phyloP scores from a whole-genome alignment of 2,329 filamentous ascomycete species.

The Shiraia bambusicola region DNA sequence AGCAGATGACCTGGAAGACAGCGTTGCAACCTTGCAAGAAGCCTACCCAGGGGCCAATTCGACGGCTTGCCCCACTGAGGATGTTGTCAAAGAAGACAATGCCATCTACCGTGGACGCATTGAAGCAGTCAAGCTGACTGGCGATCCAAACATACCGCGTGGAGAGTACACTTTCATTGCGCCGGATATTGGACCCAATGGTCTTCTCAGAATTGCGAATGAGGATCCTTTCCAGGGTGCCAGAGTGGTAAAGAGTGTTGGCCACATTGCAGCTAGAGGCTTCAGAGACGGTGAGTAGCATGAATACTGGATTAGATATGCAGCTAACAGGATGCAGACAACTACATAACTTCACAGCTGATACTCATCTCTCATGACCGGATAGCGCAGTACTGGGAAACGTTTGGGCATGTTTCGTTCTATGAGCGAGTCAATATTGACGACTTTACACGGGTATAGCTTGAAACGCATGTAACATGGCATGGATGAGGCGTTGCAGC shows the following conservation, averaged over 20 bases:
- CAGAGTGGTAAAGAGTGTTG: constrained; percentile 70
- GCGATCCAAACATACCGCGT: constrained; percentile 84
- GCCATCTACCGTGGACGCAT: constrained; percentile 65
- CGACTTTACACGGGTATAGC: constrained; percentile 29
- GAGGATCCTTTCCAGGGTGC: constrained; percentile 73
- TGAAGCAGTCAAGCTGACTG: constrained; percentile 86
- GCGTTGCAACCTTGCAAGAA: constrained; percentile 35
- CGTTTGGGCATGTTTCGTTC: constrained; percentile 53
- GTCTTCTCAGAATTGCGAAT: constrained; percentile 63
- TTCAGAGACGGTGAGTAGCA: constrained; percentile 68
- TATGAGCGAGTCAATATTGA: constrained; percentile 52
- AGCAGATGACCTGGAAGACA: constrained; percentile 43
- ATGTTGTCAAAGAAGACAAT: constrained; percentile 15
- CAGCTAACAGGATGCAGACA: constrained; percentile 53
- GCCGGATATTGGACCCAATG: constrained; percentile 70
- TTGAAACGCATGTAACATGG: not conserved
- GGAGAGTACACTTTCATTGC: constrained; percentile 82
- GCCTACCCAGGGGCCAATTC: constrained; percentile 1
- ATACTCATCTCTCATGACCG: constrained; percentile 76
- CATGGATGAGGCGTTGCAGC: too few relatives aligned
- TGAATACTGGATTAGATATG: not conserved
- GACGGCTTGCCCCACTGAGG: not conserved
- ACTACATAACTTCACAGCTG: constrained; percentile 73
- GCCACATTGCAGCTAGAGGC: constrained; percentile 74
- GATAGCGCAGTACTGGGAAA: constrained; percentile 80